Evolutionary conservation across 371 early-diverging fungal species (phyloP).

Genomic region (Thermomucor indicae-seudaticae): DNA sequence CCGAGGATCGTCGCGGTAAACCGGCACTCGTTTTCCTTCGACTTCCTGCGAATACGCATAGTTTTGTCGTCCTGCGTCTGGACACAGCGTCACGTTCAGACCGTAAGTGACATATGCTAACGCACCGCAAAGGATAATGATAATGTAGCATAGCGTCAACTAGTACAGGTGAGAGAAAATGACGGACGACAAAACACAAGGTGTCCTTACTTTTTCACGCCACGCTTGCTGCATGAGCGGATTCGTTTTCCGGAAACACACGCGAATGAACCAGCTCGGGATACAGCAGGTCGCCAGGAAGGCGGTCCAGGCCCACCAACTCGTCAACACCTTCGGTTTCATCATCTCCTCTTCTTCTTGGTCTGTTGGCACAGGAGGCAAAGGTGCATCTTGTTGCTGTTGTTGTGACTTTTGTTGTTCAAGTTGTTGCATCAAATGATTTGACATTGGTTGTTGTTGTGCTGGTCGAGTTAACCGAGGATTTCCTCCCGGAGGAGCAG

Average conservation of each 20-base stretch:
- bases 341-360: constrained; percentile 24
- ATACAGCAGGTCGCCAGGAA: constrained; percentile 53
- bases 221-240: constrained; percentile 60
- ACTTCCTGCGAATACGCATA: constrained; percentile 24
- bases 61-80: constrained; percentile 12
- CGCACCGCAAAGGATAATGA: constrained; percentile 57
- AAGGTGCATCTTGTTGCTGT: constrained; percentile 19
- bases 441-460: constrained; percentile 33
- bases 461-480: not conserved
- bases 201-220: constrained; percentile 58
- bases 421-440: constrained; percentile 40
- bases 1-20: constrained; percentile 35
- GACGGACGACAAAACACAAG: not conserved
- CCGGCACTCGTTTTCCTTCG: constrained; percentile 27
- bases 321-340: constrained; percentile 44
- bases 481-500: not conserved
- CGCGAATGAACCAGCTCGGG: constrained; percentile 47
- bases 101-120: constrained; percentile 75
- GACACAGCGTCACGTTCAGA: constrained; percentile 49
- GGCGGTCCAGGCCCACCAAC: constrained; percentile 52
- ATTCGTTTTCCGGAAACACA: constrained; percentile 39
- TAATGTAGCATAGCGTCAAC: constrained; percentile 64
- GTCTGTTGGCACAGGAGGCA: constrained; percentile 4
- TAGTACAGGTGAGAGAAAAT: constrained; percentile 10
- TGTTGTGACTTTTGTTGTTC: constrained; percentile 39